Base-by-base conservation (phyloP, 1,139 yeast genomes). In the Kurtzmaniella quercitrusa region DNA sequence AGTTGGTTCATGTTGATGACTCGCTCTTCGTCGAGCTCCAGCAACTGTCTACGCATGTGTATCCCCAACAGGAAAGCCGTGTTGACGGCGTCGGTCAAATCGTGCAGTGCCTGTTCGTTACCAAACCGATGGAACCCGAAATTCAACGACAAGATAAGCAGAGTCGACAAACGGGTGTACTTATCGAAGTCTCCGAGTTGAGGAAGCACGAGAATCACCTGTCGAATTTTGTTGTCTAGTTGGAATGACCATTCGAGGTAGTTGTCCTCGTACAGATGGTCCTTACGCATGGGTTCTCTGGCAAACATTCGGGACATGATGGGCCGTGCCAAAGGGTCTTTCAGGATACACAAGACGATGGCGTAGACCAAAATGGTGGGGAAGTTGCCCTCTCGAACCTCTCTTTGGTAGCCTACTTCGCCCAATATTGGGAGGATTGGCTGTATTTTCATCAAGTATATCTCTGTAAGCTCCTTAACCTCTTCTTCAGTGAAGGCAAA, bases 171-270 rank as follows among this genome's bases (percentile, higher is more conserved):
- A 29, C 66, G 45, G 1, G 60, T 51, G n/a, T 66, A 53, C 46
- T 64, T 65, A 43, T 69, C 72, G 34, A 60, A 60, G 44, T 68
- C 72, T 4, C 74, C 74, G 23, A 70, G 49, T 44, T 68, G 70
- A 1, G 69, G 67, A 33, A 57, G 44, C 2, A 59, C 44, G 11
- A 54, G 43, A 12, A 57, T 37, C n/a, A 66, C 43, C 46, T 66
- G 71, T 15, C 72, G 51, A 8, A 65, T 59, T 46, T 67, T 68
- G 45, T 54, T 54, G 38, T 67, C 71, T 39, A 67, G 53, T n/a
- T 59, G 66, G 11, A 58, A 51, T 40, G 58, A 48, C 41, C 64
- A 63, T 38, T 52, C 46, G 60, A 51, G 16, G 62, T 49, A 14
- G 54, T 46, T 18, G 60, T 41, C 25, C 63, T 46, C 44, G 34